A percentile compares a stretch with the other conserved stretches of the same genome.
Evolutionary conservation across 306 rosid species (phyloP).

Genomic region (Oxytropis ochrocephala): DNA sequence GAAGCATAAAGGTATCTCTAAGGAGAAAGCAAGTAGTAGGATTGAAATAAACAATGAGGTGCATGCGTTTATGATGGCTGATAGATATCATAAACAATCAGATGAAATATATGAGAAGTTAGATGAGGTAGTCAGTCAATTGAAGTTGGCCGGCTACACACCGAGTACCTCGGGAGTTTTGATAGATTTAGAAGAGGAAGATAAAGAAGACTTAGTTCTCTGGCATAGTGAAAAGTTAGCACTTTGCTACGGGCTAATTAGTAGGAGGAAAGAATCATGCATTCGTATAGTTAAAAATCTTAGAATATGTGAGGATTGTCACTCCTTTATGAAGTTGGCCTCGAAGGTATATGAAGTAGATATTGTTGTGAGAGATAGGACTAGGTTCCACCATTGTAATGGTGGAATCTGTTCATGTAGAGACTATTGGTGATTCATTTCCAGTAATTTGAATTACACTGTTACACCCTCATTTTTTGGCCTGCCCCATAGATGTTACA

Average conservation of each 20-base stretch:
- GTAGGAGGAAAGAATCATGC: conserved; percentile 30
- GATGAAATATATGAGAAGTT: conserved; percentile 63
- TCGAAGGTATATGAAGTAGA: conserved; percentile 59
- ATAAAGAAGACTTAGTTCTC: conserved; percentile 57
- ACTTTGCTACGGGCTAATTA: conserved; percentile 59
- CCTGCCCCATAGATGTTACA: not conserved
- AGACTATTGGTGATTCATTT: conserved; percentile 56
- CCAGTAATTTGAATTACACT: not conserved
- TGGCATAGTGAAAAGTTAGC: conserved; percentile 92
- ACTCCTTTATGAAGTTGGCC: conserved; percentile 71
- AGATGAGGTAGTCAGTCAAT: conserved; percentile 51
- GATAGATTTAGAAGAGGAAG: conserved; percentile 73
- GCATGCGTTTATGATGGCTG: conserved; percentile 72
- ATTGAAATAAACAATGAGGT: conserved; percentile 58
- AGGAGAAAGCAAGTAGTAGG: conserved; percentile 74
- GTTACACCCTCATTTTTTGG: not conserved
- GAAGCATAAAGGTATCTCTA: conserved; percentile 52
- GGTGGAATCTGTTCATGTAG: conserved; percentile 72
- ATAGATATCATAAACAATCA: conserved; percentile 59
- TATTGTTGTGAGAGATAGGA: conserved; percentile 69
- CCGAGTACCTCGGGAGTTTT: conserved; percentile 47
- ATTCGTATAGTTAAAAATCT: conserved; percentile 71
- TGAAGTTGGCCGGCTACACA: conserved; percentile 58
- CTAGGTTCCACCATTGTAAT: conserved; percentile 73
- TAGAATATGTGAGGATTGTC: conserved; percentile 81